Evolutionary conservation across 164 flowering plant species (phyloP).

Genomic region (grape (Vitis vinifera)): ASM3070453v1 NC_081815.1:2026001-2026500

Average conservation of each 20-base stretch:
- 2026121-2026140: no score
- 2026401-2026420: no score
- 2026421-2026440: no score
- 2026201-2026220: not conserved
- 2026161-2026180: no score
- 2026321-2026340: slow-evolving; percentile 85
- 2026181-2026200: no score
- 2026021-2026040: slow-evolving; percentile 72
- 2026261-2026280: slow-evolving; percentile 92
- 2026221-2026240: not conserved
- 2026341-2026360: slow-evolving; percentile 41
- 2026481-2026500: no score
- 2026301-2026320: slow-evolving; percentile 96
- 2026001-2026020: slow-evolving; percentile 51
- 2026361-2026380: not conserved
- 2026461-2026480: no score
- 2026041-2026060: slow-evolving; percentile 94
- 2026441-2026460: no score
- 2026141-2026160: not conserved
- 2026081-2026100: no score
- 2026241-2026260: slow-evolving; percentile 52
- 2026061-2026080: slow-evolving; percentile 20
- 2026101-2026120: no score
- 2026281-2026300: slow-evolving; percentile 94
- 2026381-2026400: not conserved